These are phyloP conservation scores for Pichia phayaonensis DNA, from an alignment of 805 yeast genomes.

Conservation along the genomic window DNA sequence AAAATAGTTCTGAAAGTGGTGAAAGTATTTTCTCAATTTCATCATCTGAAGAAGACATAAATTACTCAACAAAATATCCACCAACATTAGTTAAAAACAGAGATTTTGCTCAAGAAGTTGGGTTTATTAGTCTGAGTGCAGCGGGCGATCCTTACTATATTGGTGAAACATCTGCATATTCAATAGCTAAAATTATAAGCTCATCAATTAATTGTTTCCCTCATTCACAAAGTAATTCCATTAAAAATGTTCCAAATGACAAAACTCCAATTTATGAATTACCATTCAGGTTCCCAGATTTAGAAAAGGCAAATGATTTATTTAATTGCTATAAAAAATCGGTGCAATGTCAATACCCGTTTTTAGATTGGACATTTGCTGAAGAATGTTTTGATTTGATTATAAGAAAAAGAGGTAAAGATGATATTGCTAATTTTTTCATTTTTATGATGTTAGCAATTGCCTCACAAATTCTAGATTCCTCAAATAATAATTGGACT, in stretches of 20 bases:
- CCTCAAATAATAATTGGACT: conserved; percentile 5
- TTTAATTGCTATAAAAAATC: conserved; percentile 20
- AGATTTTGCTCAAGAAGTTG: conserved; percentile 25
- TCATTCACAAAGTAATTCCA: background rate
- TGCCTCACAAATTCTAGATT: conserved; percentile 20
- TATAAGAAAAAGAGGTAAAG: conserved; percentile 13
- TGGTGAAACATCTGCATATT: conserved; percentile 28
- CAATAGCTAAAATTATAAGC: conserved; percentile 26
- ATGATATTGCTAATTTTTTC: conserved; percentile 20
- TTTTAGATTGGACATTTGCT: conserved; percentile 26
- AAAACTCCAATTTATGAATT: conserved; percentile 1
- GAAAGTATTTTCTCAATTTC: background rate
- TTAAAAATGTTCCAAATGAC: conserved; percentile 1
- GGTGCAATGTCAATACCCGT: conserved; percentile 32
- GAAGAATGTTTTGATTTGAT: conserved; percentile 17
- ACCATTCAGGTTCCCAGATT: conserved; percentile 19
- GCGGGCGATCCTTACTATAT: conserved; percentile 25
- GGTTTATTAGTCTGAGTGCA: conserved; percentile 24
- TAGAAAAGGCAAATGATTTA: conserved; percentile 11
- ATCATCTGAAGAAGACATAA: background rate
- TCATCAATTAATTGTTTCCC: conserved; percentile 18
- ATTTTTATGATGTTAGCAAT: conserved; percentile 28
- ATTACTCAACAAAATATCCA: background rate
- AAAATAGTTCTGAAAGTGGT: background rate
- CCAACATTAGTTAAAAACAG: conserved; percentile 6